Percentiles rank a stretch among this genome's conserved stretches.
phyloP scores from a whole-genome alignment of 192 early-diverging fungal genomes.

The Coemansia sp. region DNA sequence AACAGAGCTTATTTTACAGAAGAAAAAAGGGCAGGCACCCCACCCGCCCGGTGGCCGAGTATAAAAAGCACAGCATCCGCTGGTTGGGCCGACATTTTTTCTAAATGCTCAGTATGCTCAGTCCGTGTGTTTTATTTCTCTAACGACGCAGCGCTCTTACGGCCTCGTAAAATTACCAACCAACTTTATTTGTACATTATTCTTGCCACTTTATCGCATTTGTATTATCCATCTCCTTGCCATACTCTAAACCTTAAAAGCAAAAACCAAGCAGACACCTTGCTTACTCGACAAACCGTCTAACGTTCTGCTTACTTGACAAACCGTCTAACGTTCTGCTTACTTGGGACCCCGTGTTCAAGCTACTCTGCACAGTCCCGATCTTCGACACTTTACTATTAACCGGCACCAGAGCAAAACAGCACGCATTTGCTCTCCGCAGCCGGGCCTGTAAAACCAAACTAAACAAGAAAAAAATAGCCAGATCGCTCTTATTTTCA shows the following conservation, averaged over 20 bases:
- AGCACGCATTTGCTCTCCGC: neutral
- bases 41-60: neutral
- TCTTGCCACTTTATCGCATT: too few species aligned
- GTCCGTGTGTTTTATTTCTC: neutral
- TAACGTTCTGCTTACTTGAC: neutral
- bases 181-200: slow-evolving; percentile 1
- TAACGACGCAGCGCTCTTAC: neutral
- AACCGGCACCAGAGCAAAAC: neutral
- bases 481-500: neutral
- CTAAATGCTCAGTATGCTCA: neutral
- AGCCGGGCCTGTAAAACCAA: neutral
- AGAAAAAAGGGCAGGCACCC: neutral
- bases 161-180: neutral
- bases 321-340: neutral
- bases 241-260: neutral
- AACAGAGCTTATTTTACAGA: slow-evolving; percentile 13
- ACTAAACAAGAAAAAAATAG: neutral
- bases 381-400: neutral
- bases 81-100: neutral
- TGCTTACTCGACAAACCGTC: too few species aligned
- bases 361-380: neutral
- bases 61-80: neutral
- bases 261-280: too few species aligned
- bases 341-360: neutral
- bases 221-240: neutral